Evolutionary conservation across 2,329 filamentous ascomycete genomes (phyloP).

Genomic region (Mollisia scopiformis): DNA sequence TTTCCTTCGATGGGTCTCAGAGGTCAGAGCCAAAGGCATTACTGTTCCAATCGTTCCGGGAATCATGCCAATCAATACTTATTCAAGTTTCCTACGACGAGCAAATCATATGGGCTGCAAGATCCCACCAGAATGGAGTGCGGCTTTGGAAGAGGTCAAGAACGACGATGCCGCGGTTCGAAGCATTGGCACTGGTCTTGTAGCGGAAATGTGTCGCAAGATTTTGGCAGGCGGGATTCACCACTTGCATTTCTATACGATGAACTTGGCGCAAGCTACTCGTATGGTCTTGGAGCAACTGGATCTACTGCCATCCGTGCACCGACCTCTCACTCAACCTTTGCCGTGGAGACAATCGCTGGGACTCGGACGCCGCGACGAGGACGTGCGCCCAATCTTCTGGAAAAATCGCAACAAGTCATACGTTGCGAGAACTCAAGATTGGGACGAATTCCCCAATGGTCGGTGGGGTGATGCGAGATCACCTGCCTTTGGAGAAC

Average conservation of each 20-base stretch:
- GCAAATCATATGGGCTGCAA: conserved; percentile 90
- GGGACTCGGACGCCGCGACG: conserved; percentile 82
- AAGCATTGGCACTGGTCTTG: conserved; percentile 83
- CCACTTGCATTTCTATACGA: conserved; percentile 98
- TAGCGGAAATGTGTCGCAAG: conserved; percentile 88
- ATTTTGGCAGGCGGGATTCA: conserved; percentile 78
- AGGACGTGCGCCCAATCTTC: conserved; percentile 97
- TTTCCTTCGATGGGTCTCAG: conserved; percentile 88
- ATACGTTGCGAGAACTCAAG: conserved; percentile 92
- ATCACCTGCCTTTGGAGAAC: conserved; percentile 92
- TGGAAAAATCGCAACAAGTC: conserved; percentile 98
- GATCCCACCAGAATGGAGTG: conserved; percentile 80
- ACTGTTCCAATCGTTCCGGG: conserved; percentile 81
- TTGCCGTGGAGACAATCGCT: conserved; percentile 96
- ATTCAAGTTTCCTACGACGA: conserved; percentile 87
- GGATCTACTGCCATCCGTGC: conserved; percentile 74
- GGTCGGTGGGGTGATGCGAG: conserved; percentile 97
- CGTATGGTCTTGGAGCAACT: conserved; percentile 93
- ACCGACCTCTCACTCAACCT: conserved; percentile 82
- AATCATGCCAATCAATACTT: conserved; percentile 94
- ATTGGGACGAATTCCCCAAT: conserved; percentile 99
- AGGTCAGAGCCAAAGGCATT: conserved; percentile 84
- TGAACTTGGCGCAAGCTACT: conserved; percentile 96
- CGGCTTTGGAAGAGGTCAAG: conserved; percentile 87
- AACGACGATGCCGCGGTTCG: conserved; percentile 94